Conservation (phyloP, 345 rosid species). For the Brassica incana region DNA sequence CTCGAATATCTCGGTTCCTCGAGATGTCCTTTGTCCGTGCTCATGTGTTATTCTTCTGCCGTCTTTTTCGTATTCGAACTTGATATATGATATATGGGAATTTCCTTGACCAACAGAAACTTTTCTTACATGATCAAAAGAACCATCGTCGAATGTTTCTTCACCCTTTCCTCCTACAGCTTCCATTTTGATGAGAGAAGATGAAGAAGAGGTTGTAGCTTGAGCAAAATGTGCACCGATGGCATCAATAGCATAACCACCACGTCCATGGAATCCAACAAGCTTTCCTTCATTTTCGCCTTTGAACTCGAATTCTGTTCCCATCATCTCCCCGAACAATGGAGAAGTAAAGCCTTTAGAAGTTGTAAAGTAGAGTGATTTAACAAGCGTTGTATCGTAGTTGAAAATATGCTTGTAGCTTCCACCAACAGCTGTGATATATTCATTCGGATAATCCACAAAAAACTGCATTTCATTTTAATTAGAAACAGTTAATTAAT, state of each 20-base stretch:
- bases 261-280: conserved; percentile 36
- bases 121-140: not conserved
- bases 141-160: conserved; percentile 23
- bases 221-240: conserved; percentile 4
- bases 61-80: not conserved
- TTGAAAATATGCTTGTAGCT: not conserved
- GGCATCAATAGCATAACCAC: conserved; percentile 12
- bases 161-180: conserved; percentile 23
- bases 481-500: not conserved
- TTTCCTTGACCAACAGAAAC: not conserved
- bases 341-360: not conserved
- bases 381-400: not conserved
- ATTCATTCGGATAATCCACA: not conserved
- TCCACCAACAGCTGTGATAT: not conserved
- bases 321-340: not conserved
- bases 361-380: not conserved
- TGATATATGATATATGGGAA: not conserved
- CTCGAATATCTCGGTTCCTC: not conserved
- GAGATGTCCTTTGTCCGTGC: not conserved
- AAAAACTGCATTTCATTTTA: conserved; percentile 19
- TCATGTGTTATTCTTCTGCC: not conserved
- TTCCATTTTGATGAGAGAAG: not conserved
- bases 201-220: not conserved
- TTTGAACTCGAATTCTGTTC: not conserved
- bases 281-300: conserved; percentile 33